Evolutionary conservation across 169 alveolate species (phyloP), one percentile per base, ranked within the genome.

Genomic region (Plasmodium vinckei): DNA sequence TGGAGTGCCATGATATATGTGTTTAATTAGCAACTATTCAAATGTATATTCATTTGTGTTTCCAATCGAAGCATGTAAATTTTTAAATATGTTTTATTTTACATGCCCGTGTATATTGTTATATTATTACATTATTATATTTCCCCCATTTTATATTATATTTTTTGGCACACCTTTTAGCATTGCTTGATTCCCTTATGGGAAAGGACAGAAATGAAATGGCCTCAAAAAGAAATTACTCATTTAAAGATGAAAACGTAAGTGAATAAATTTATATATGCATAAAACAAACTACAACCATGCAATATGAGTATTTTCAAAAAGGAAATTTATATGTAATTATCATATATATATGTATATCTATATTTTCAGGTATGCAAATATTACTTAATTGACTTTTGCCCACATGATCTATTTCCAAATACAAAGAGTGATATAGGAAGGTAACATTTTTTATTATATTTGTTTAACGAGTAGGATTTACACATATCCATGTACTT

Each of bases 351-450:
- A 9, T 44, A 39, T 75, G 15, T 21, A 60, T 46, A n/a, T 68
- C 7, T 87, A 72, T 59, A 63, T 77, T 63, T 53, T 72, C 63
- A 93, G 94, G 98, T 96, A 12, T 95, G 98, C 92, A 95, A 96
- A 88, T 96, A 93, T 87, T 95, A 73, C 89, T 88, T 97, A 72
- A 92, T 96, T 42, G 97, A 96, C 53, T 96, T 95, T 92, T 97
- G 99, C 70, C 99, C 99, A 6, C 98, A 97, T 72, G 99, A 96
- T 49, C 94, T 96, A 59, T 97, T 97, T 87, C 94, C 96, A 19
- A 95, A 97, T 84, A 96, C 98, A 1, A 94, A 96, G 79, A 96
- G 95, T 70, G 98, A 97, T 73, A 89, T 97, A 7, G 98, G 98
- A 49, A 94, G 95, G 95, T 94, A 92, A 6, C 92, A 27, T 25